Base-by-base conservation (phyloP, 371 early-diverging fungal species). In the Mucor racemosus region DNA sequence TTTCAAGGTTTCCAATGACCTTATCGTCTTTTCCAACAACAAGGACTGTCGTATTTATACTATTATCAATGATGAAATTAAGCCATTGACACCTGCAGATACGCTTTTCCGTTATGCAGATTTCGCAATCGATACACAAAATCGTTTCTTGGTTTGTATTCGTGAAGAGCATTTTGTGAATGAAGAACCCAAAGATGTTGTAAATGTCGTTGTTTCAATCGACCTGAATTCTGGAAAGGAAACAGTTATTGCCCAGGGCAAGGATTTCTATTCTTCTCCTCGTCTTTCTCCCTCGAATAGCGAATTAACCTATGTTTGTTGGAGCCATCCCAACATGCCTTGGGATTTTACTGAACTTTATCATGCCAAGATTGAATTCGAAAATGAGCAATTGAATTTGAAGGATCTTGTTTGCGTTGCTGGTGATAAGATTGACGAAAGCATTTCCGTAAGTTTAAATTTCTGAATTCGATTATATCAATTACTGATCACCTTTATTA, bases 241-340 rank as follows among this genome's bases (percentile, higher is more conserved):
- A 17, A 61, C 60, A 1, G 79, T 86, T 19, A 68, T 88, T 34
- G 85, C 79, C 13, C 67, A 77, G 38, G 88, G 87, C 1, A 62
- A 78, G 6, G 92, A 92, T 60, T 93, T 93, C 73, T 92, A 91
- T 64, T 64, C 88, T 0, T 48, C 76, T 35, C 87, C 92, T 54
- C 76, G 91, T 38, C 75, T 86, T 71, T 77, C 80, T 60, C 74
- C 75, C 21, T 69, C 21, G 17, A 65, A 77, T 40, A 64, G 61
- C 15, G 66, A 76, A n/a, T 62, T 92, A 54, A 85, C 86, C 4
- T 93, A 85, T 73, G 76, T 86, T 39, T 76, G 87, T 9, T 93
- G 92, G 92, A 69, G 81, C 54, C 91, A 91, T 42, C 90, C 91
- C 5, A 86, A 87, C 68, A 93, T 93, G 93, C 90, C 88, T 38